Base-by-base conservation (phyloP, 1,284 basidiomycete species). In the Anthracocystis walkeri region DNA sequence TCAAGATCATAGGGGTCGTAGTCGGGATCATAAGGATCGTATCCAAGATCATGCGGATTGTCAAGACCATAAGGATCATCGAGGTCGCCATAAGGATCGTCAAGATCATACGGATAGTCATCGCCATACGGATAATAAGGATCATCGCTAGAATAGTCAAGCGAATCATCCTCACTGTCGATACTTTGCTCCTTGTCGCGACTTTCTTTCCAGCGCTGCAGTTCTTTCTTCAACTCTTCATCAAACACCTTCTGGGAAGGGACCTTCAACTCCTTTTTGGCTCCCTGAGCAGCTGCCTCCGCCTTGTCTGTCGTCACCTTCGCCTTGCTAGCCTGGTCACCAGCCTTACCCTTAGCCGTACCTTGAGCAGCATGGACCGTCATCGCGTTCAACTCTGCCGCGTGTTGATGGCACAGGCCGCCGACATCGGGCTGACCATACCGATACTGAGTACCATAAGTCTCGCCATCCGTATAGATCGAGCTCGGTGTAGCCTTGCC, bases 391-490 rank as follows among this genome's bases (percentile, higher is more conserved):
- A 21, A 18, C 27, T n/a, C 27, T 18, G 46, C 21, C 5, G 14
- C 29, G 11, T 49, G 46, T 7, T 49, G 14, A 7, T 16, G 6
- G 46, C 46, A 49, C 29, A 49, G 18, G 27, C n/a, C 10, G 29
- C 29, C n/a, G 1, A 20, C 25, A 1, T 14, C 18, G 27, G 46
- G 11, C 46, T 29, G 46, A 31, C 10, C 46, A 12, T 49, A 31
- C 27, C 18, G 16, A 31, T 31, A 51, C 33, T 21, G 12, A 40
- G 20, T 35, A 23, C 12, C 20, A 18, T 51, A 38, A 2, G 14
- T 23, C 18, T 7, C 35, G 23, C 29, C 11, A 12, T 57, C 55
- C 4, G 20, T 21, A 35, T 71, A 71, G 23, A 65, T 40, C 2
- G 1, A 16, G 40, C 68, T 71, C 0, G 62, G 58, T 1, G 58